Base-by-base conservation (phyloP, 257 asterid genomes). In the Coffea canephora region DNA sequence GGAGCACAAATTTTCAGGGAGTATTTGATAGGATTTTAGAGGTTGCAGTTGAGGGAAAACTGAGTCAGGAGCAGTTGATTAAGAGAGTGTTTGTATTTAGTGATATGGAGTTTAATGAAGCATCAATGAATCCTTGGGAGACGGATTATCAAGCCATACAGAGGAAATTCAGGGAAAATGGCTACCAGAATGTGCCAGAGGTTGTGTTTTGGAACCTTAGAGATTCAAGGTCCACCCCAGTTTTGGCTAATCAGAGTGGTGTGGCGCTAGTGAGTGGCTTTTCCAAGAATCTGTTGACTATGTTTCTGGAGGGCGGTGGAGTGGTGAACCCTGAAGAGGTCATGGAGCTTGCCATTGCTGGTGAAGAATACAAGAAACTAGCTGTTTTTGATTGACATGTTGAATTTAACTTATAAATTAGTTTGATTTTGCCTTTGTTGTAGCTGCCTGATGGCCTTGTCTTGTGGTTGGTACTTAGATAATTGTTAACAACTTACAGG, bases 201-300 rank as follows among this genome's bases (percentile, higher is more conserved):
- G 86, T 89, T 14, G 93, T 89, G 82, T 91, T 91, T 74, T 91
- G 96, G 93, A 91, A 91, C 85, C 90, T 91, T 8, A 79, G 90
- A 43, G 75, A 82, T 71, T 91, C 96, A 0, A 71, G 76, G 45
- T 81, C 93, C 18, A 89, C 91, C 10, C 93, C 91, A 6, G 91
- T 91, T 45, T 16, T 71, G 67, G 91, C 87, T 0, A 81, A 74
- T 4, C 87, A 89, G 85, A 85, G 76, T 71, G 92, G 93, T 46
- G 96, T 88, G 43, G 90, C 91, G 0, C 79, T 86, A 19, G 92
- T 89, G n/a, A 86, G 91, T 78, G 96, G 93, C 19, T 89, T 86
- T 70, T 89, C 96, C 2, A 86, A 85, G 89, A 89, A 89, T 71
- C 78, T 88, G 84, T 61, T 89, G 71, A 85, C 86, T 4, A 57